Conservation (phyloP, 371 early-diverging fungal species). For the Sporodiniella umbellata region DNA sequence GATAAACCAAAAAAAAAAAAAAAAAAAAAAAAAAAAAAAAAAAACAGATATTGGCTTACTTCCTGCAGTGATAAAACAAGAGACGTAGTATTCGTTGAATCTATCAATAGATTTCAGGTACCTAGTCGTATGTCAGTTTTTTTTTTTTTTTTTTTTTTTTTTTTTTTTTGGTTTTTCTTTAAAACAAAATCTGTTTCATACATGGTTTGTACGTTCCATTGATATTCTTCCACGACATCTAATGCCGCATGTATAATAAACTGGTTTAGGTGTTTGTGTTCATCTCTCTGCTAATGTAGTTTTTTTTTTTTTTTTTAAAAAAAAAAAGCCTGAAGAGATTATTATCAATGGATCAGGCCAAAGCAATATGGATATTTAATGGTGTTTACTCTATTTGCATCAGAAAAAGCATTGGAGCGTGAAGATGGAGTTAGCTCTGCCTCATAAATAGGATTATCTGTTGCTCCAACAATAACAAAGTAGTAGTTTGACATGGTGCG, state of each 20-base stretch:
- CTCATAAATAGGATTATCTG: constrained; percentile 93
- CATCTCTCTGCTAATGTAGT: constrained; percentile 58
- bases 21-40: background rate
- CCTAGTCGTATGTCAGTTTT: no score
- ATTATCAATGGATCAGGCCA: no score
- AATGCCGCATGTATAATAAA: constrained; percentile 95
- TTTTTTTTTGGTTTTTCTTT: no score
- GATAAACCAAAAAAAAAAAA: background rate
- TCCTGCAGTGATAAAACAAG: constrained; percentile 89
- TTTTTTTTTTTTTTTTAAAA: background rate
- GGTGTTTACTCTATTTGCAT: constrained; percentile 37
- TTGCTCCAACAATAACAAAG: constrained; percentile 91
- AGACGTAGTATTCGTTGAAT: constrained; percentile 91
- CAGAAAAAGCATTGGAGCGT: constrained; percentile 31
- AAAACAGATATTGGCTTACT: constrained; percentile 39
- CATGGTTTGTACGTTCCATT: constrained; percentile 83
- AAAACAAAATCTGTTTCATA: no score
- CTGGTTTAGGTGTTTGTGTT: constrained; percentile 89
- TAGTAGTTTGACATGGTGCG: constrained; percentile 77
- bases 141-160: no score
- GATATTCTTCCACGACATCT: constrained; percentile 92
- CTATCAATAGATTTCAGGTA: constrained; percentile 92
- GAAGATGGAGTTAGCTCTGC: constrained; percentile 75
- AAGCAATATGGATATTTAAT: no score
- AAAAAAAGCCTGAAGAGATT: background rate